A percentile compares a stretch with the other conserved stretches of the same genome.
Conservation (phyloP, 345 rosid genomes). For the Iberis pinnata region DNA sequence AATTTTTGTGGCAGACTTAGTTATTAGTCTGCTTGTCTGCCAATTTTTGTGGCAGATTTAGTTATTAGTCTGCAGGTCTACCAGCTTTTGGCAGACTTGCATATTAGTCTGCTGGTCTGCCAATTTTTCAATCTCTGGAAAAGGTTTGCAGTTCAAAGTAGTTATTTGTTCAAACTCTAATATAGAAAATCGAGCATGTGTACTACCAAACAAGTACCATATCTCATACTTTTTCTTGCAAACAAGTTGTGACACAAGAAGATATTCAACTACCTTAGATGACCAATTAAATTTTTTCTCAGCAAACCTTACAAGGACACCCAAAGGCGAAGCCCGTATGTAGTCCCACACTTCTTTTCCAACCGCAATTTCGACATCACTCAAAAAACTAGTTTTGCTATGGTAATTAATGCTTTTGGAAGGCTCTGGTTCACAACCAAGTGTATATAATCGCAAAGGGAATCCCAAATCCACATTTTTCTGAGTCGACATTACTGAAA, state of each 20-base stretch:
- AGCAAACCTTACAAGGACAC: no score
- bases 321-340: no score
- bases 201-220: background rate
- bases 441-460: background rate
- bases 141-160: no score
- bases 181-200: background rate
- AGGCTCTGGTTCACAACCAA: background rate
- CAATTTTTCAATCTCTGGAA: background rate
- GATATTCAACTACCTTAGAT: background rate
- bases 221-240: background rate
- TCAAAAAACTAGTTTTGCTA: background rate
- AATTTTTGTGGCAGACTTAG: no score
- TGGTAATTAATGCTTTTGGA: background rate
- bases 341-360: background rate
- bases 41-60: no score
- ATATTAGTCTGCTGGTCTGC: no score
- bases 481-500: background rate
- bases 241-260: background rate
- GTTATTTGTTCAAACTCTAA: no score
- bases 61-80: no score
- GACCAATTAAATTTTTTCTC: no score
- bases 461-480: conserved; percentile 6
- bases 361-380: background rate
- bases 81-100: no score
- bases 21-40: no score